Evolutionary conservation across 352 stramenopile species (phyloP), one percentile per base, ranked within the genome.

Genomic region (Chrysophaeum taylorii): DNA sequence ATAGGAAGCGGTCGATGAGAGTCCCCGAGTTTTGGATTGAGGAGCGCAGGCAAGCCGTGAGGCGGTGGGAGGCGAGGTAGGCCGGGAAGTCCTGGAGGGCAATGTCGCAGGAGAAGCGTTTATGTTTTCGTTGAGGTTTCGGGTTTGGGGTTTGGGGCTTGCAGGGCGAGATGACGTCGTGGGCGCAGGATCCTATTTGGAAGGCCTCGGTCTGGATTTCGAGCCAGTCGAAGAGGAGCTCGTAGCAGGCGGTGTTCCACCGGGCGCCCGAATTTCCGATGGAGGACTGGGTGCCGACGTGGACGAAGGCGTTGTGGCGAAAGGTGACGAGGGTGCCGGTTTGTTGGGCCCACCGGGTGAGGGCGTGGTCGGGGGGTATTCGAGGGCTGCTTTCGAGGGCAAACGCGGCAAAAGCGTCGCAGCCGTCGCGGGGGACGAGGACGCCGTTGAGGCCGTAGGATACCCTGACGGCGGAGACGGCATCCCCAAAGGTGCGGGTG

Each of bases 391-490:
- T n/a, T n/a, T 48, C 41, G 41, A 21, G 14, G 41, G 41, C 41
- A 21, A 21, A 48, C 41, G 41, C 41, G 41, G 21, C 14, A 21
- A 48, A 21, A 48, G 21, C 45, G 31, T 25, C 33, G 57, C 33
- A 9, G 57, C 33, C 36, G 41, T 66, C 36, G 7, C 31, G 27
- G 2, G 57, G 57, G 12, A 66, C 57, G 57, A 66, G 7, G 31
- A 66, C 27, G 31, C 57, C 57, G 36, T 66, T 66, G 33, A 66
- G 57, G 57, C 57, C 57, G 57, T 66, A 66, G 57, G 57, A 66
- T 5, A 66, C 35, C 9, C 57, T 31, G 33, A 66, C 23, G 12
- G 57, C 57, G 33, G 31, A 31, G 31, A 66, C 9, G 12, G 37
- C 41, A 2, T 27, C n/a, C 33, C 15, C 33, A 36, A 33, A 57